Percentiles rank a stretch among this genome's conserved stretches.
These are phyloP conservation scores for Globisporangium nagaii DNA, from an alignment of 352 stramenopile species.

Conservation along the genomic window DNA sequence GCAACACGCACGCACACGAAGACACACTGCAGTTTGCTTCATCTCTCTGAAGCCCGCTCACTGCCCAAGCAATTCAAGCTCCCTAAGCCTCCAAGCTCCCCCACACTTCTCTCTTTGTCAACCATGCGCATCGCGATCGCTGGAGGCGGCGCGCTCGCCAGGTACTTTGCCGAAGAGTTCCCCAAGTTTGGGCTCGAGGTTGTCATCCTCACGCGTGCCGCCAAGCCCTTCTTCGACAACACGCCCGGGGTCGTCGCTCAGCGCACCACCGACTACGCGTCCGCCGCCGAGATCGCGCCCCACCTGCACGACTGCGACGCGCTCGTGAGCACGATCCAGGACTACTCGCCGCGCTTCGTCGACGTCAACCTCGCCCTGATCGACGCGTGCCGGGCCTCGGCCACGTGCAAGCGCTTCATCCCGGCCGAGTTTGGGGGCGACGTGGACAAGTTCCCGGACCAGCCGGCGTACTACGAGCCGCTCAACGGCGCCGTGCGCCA, in stretches of 20 bases:
- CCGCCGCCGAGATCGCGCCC: not conserved
- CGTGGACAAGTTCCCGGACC: slow-evolving; percentile 19
- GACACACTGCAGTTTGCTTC: too few relatives aligned
- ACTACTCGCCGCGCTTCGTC: slow-evolving; percentile 6
- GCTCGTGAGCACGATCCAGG: slow-evolving; percentile 20
- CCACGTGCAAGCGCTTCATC: slow-evolving; percentile 45
- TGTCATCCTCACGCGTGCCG: slow-evolving; percentile 28
- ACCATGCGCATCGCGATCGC: slow-evolving; percentile 32
- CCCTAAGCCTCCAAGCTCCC: not conserved
- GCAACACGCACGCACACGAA: too few relatives aligned
- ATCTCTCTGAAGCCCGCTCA: too few relatives aligned
- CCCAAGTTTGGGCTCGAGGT: slow-evolving; percentile 20
- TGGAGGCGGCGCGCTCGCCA: slow-evolving; percentile 27
- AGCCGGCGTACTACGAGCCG: slow-evolving; percentile 4
- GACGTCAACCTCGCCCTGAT: slow-evolving; percentile 20
- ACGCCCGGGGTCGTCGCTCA: slow-evolving; percentile 15
- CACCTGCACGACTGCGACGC: slow-evolving; percentile 23
- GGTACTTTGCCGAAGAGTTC: slow-evolving; percentile 24
- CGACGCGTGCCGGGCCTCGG: slow-evolving; percentile 25
- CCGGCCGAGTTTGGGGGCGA: slow-evolving; percentile 31
- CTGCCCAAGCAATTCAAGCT: not conserved
- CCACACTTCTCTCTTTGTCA: too few relatives aligned
- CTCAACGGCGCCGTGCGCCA: slow-evolving; percentile 12
- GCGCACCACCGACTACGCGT: slow-evolving; percentile 1
- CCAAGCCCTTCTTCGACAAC: slow-evolving; percentile 29